Evolutionary conservation across 208 protist species (phyloP).

Genomic region (Borovskyia barvae): DNA sequence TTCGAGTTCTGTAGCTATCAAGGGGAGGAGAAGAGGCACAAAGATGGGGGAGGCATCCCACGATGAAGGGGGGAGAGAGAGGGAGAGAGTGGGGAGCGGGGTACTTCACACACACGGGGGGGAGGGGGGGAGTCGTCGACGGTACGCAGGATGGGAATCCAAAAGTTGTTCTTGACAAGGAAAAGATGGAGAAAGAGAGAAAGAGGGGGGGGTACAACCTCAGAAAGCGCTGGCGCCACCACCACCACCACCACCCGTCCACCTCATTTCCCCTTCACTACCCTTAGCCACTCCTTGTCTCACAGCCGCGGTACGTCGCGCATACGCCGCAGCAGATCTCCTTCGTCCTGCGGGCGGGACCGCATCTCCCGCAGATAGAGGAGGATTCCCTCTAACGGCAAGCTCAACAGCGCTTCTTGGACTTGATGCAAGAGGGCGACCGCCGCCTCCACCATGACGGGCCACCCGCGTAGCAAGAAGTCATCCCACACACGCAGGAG

Average conservation of each 20-base stretch:
- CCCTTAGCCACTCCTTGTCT: too few relatives aligned
- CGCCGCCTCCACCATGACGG: constrained; percentile 43
- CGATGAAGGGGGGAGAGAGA: too few relatives aligned
- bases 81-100: too few relatives aligned
- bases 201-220: not conserved
- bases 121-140: too few relatives aligned
- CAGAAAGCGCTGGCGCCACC: too few relatives aligned
- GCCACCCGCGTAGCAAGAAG: constrained; percentile 51
- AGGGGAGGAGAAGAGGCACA: too few relatives aligned
- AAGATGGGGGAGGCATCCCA: too few relatives aligned
- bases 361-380: constrained; percentile 34
- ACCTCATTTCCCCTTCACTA: too few relatives aligned
- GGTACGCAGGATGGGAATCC: too few relatives aligned
- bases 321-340: constrained; percentile 11
- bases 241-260: too few relatives aligned
- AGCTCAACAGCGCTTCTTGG: constrained; percentile 31
- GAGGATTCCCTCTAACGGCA: constrained; percentile 43
- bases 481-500: constrained; percentile 52
- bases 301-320: constrained; percentile 2
- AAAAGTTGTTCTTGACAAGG: constrained; percentile 1
- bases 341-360: constrained; percentile 4
- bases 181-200: not conserved
- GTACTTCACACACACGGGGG: too few relatives aligned
- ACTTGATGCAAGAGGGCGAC: constrained; percentile 48
- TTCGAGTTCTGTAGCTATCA: too few relatives aligned